A percentile compares a stretch with the other conserved stretches of the same genome.
Conservation (phyloP, 2,329 filamentous ascomycete genomes). For the Chrysoporthe puriensis region DNA sequence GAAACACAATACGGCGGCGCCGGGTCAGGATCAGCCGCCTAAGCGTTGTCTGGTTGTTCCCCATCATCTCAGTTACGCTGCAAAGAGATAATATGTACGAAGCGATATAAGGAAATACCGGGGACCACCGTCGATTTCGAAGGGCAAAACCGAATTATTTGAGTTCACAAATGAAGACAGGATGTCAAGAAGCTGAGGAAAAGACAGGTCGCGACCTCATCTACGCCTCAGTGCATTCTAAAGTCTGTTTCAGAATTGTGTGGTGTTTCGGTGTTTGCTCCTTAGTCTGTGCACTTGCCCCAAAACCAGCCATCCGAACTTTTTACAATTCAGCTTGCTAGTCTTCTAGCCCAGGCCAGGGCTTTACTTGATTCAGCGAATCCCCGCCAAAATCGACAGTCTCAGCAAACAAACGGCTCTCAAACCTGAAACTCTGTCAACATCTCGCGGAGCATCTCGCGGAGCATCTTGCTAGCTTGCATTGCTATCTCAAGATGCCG, state of each 20-base stretch:
- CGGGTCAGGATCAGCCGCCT: not conserved
- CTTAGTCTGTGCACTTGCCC: slow-evolving; percentile 8
- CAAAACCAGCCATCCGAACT: slow-evolving; percentile 8
- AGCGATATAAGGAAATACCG: not conserved
- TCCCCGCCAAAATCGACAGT: not conserved
- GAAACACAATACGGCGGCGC: not conserved
- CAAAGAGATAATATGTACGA: not conserved
- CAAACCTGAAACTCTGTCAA: not conserved
- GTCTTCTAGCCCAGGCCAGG: not conserved
- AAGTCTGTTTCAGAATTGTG: slow-evolving; percentile 11
- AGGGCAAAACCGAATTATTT: not conserved
- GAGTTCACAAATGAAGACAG: not conserved
- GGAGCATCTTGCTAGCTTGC: not conserved
- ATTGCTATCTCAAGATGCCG: not conserved
- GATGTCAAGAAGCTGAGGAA: not conserved
- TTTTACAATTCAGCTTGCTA: not conserved
- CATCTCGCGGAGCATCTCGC: not conserved
- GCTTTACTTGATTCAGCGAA: not conserved
- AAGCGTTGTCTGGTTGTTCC: not conserved
- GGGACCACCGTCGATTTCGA: not conserved
- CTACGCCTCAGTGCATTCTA: not conserved
- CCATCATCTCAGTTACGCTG: not conserved
- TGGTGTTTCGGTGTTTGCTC: slow-evolving; percentile 6
- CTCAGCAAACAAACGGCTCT: not conserved
- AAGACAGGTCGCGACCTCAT: not conserved